Evolutionary conservation across 495 filamentous ascomycete species (phyloP), one percentile per base, ranked within the genome.

Genomic region (Tuber melanosporum): DNA sequence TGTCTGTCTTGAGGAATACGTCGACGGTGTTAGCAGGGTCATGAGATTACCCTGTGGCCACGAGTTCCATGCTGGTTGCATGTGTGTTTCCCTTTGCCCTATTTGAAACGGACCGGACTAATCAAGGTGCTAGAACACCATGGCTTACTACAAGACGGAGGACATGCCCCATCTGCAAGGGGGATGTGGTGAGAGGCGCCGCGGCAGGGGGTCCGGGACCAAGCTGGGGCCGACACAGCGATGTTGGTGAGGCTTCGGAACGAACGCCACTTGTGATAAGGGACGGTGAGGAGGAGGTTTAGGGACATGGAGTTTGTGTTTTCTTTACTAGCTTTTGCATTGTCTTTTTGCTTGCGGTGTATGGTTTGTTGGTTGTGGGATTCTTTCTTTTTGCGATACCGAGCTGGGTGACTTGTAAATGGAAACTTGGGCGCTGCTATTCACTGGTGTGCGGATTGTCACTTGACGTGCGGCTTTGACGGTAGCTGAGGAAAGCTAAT

Each of bases 31-130:
- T 80, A 97, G 94, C 83, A 87, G 89, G 75, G 96, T 99, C 26
- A 99, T 99, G 95, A 97, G 93, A 79, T 86, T 99, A 73, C 95
- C 95, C n/a, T 99, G 95, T 85, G 95, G 95, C 39, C 95, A 99
- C 83, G 95, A 99, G 82, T 99, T 99, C 84, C 95, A 99, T 84
- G 95, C 87, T 49, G 94, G 95, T 81, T 99, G 95, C 94, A 98
- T 99, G 94, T 98, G 88, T 92, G 95, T 91, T 52, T 71, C 49
- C 71, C 80, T 73, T 46, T 44, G 7, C n/a, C 26, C 46, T 69
- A 44, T 26, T 22, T 44, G 32, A 15, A 41, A 57, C 47, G 5
- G 6, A 47, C 75, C 57, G 70, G 74, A 79, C 75, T 70, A 78
- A 84, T 80, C 84, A 76, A 47, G 3, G 6, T 74, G n/a, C 71